These are phyloP conservation scores for Abrus pulchellus DNA, from an alignment of 306 rosid genomes.

Conservation along the genomic window DNA sequence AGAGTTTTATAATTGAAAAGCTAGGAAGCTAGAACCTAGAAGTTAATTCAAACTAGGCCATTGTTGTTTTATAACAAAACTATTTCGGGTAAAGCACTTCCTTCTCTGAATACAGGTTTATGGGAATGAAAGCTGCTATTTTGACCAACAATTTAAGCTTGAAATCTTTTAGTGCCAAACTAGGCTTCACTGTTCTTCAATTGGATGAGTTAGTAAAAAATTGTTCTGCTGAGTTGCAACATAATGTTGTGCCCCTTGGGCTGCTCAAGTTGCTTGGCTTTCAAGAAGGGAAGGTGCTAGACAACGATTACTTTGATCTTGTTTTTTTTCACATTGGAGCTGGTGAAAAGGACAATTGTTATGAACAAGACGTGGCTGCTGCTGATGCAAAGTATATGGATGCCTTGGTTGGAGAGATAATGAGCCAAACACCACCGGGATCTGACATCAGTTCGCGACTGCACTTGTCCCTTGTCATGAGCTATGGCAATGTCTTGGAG, in stretches of 20 bases:
- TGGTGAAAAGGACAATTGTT: conserved; percentile 55
- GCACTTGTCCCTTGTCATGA: conserved; percentile 84
- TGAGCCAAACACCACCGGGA: conserved; percentile 62
- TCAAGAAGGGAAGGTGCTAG: conserved; percentile 70
- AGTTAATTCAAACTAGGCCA: too few species aligned
- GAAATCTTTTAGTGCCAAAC: conserved; percentile 69
- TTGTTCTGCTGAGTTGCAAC: conserved; percentile 38
- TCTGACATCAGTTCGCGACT: conserved; percentile 75
- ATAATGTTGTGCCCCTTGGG: conserved; percentile 55
- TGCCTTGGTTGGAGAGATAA: conserved; percentile 76
- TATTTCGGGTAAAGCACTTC: conserved; percentile 33
- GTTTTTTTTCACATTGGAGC: conserved; percentile 82
- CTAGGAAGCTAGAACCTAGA: too few species aligned
- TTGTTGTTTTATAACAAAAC: too few species aligned
- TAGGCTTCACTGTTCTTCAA: conserved; percentile 67
- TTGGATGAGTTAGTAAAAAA: conserved; percentile 55
- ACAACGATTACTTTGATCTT: conserved; percentile 68
- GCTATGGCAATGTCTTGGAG: conserved; percentile 70
- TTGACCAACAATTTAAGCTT: conserved; percentile 69
- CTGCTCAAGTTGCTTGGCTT: conserved; percentile 84
- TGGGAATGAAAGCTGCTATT: conserved; percentile 94
- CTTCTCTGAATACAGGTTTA: conserved; percentile 69
- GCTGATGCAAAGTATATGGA: conserved; percentile 63
- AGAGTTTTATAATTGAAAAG: too few species aligned
- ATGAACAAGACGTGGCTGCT: conserved; percentile 51